Percentiles rank a stretch among this genome's conserved stretches.
phyloP scores from a whole-genome alignment of 2,329 filamentous ascomycete genomes.

The Zasmidium citrigriseum region DNA sequence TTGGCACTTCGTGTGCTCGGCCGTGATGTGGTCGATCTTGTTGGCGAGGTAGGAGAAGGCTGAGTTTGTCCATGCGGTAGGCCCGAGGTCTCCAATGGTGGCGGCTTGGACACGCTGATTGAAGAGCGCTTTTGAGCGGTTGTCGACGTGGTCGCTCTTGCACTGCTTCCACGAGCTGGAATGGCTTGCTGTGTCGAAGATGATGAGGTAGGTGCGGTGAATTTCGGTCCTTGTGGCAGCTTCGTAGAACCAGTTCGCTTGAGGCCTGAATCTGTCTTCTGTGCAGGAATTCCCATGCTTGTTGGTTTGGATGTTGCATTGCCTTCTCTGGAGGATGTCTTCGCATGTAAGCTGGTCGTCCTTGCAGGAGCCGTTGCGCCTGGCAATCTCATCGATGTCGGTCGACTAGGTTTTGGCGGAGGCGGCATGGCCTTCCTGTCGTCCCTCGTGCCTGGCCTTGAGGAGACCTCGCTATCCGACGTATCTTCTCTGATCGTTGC shows the following conservation, averaged over 20 bases:
- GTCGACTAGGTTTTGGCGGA: conserved; percentile 23
- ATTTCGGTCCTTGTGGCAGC: conserved; percentile 23
- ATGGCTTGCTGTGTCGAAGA: conserved; percentile 16
- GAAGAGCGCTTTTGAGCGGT: conserved; percentile 27
- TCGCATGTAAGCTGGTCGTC: conserved; percentile 15
- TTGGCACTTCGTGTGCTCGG: conserved; percentile 25
- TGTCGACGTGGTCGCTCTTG: conserved; percentile 10
- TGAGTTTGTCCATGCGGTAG: conserved; percentile 11
- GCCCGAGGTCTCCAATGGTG: conserved; percentile 17
- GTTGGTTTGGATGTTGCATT: conserved; percentile 1
- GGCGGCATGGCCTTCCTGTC: conserved; percentile 32
- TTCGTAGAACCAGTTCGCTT: conserved; percentile 28
- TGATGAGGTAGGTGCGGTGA: conserved; percentile 2
- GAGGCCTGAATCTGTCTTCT: conserved; percentile 11
- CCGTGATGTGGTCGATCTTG: conserved; percentile 15
- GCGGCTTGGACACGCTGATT: conserved; percentile 17
- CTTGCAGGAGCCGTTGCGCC: conserved; percentile 19
- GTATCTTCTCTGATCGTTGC: conserved; percentile 25
- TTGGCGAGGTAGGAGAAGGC: conserved; percentile 22
- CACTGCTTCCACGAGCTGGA: conserved; percentile 14
- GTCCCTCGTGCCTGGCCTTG: conserved; percentile 10
- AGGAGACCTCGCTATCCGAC: conserved; percentile 17
- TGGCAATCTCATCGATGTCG: conserved; percentile 20
- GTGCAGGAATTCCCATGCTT: background rate
- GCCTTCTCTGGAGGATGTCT: conserved; percentile 20